These are phyloP conservation scores for Protostelium mycophagum DNA, from an alignment of 78 protist species.

Conservation along the genomic window DNA sequence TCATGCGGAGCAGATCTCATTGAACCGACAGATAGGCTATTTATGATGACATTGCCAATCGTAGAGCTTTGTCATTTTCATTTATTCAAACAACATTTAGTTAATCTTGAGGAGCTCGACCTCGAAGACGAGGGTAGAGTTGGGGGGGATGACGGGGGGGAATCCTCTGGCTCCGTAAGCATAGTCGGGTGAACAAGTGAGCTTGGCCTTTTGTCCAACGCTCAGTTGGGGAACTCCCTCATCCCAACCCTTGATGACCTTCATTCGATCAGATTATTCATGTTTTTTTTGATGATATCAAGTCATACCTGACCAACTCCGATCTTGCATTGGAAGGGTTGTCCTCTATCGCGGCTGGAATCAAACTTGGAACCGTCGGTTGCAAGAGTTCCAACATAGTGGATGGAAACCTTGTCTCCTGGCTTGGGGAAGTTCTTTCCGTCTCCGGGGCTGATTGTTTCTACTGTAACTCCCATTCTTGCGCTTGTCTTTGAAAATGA, in stretches of 20 bases:
- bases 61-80: no score
- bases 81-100: no score
- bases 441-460: not conserved
- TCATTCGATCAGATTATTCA: not conserved
- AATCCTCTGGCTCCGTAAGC: conserved; percentile 29
- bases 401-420: conserved; percentile 5
- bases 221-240: conserved; percentile 66
- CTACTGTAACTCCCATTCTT: conserved; percentile 4
- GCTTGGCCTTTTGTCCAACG: conserved; percentile 70
- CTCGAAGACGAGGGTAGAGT: conserved; percentile 27
- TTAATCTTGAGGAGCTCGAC: conserved; percentile 7
- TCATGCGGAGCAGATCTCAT: no score
- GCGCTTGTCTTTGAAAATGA: not conserved
- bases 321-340: conserved; percentile 59
- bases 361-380: conserved; percentile 47
- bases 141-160: conserved; percentile 31
- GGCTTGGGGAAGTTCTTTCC: conserved; percentile 4
- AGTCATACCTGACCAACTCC: conserved; percentile 72
- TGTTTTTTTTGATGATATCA: not conserved
- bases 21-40: no score
- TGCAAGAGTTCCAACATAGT: not conserved
- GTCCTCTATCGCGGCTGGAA: conserved; percentile 32
- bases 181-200: conserved; percentile 55
- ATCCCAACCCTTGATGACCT: conserved; percentile 78
- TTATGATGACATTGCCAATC: no score